phyloP scores from a whole-genome alignment of 75 land plant species.

The Pinus tabuliformis region DNA sequence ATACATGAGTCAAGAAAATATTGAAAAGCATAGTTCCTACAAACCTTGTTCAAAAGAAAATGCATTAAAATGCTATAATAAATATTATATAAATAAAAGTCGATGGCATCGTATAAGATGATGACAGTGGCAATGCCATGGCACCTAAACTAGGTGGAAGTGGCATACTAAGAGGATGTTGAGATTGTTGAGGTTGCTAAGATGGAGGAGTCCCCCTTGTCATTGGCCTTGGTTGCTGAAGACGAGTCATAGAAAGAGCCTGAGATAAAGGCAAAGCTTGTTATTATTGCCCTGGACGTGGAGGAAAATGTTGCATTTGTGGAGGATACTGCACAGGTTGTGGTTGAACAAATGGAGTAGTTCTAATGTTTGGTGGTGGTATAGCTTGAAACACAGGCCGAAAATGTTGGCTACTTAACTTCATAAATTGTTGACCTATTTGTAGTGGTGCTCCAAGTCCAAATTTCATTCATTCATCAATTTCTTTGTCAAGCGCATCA shows the following conservation, averaged over 20 bases:
- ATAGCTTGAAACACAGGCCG: slow-evolving; percentile 33
- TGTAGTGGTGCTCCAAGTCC: slow-evolving; percentile 42
- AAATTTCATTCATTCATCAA: slow-evolving; percentile 39
- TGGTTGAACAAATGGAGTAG: slow-evolving; percentile 23
- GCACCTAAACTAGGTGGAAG: slow-evolving; percentile 33
- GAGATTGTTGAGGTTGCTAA: slow-evolving; percentile 33
- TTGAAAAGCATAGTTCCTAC: background rate
- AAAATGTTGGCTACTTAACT: slow-evolving; percentile 44
- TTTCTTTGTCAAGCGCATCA: background rate
- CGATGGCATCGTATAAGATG: slow-evolving; percentile 17
- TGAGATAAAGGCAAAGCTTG: slow-evolving; percentile 37
- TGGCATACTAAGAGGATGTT: slow-evolving; percentile 16
- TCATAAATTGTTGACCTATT: slow-evolving; percentile 46
- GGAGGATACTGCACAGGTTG: slow-evolving; percentile 49
- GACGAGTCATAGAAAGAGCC: slow-evolving; percentile 23
- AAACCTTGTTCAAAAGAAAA: too few species aligned
- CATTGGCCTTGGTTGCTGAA: slow-evolving; percentile 26
- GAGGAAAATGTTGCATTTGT: slow-evolving; percentile 39
- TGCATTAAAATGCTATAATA: too few species aligned
- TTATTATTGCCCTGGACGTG: slow-evolving; percentile 26
- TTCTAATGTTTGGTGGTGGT: slow-evolving; percentile 30
- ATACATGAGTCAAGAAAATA: too few species aligned
- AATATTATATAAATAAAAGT: background rate
- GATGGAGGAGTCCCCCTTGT: slow-evolving; percentile 27
- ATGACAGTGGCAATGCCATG: slow-evolving; percentile 21